Percentiles rank a stretch among this genome's conserved stretches.
Evolutionary conservation across 2,329 filamentous ascomycete genomes (phyloP).

Genomic region (Madurella fahalii): DNA sequence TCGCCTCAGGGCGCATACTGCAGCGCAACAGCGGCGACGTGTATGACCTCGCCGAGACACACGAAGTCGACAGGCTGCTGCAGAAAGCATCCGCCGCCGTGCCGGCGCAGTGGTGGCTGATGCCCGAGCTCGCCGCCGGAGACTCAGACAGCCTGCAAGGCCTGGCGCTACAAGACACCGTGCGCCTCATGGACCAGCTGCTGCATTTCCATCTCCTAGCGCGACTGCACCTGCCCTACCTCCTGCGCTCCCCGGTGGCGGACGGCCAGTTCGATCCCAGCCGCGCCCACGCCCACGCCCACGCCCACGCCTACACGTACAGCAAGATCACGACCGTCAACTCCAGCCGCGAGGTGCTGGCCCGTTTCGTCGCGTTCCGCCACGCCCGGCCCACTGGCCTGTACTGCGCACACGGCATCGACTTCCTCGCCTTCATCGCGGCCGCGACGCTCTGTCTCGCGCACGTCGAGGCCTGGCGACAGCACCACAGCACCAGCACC

Average conservation of each 20-base stretch:
- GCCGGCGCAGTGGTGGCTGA: conserved; percentile 42
- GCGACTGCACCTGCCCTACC: conserved; percentile 44
- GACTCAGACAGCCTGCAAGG: too few species aligned
- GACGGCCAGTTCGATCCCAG: conserved; percentile 28
- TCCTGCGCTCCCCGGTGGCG: too few species aligned
- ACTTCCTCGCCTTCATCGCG: conserved; percentile 40
- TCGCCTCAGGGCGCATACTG: conserved; percentile 36
- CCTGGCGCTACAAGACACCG: conserved; percentile 30
- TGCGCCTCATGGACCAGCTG: conserved; percentile 40
- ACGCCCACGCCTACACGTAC: too few species aligned
- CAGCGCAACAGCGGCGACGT: conserved; percentile 31
- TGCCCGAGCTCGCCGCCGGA: conserved; percentile 22
- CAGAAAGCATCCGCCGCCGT: conserved; percentile 34
- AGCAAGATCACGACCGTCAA: conserved; percentile 38
- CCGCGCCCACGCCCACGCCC: conserved; percentile 27
- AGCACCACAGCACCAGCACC: conserved; percentile 20
- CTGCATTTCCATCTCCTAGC: conserved; percentile 40
- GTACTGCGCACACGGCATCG: conserved; percentile 39
- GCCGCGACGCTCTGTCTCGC: conserved; percentile 38
- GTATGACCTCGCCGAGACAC: conserved; percentile 29
- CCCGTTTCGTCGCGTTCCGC: conserved; percentile 37
- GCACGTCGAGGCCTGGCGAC: conserved; percentile 38
- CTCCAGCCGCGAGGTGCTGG: conserved; percentile 41
- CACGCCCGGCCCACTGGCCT: conserved; percentile 26
- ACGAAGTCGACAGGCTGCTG: conserved; percentile 37